These are phyloP conservation scores for Malus hybrid DNA, from an alignment of 331 rosid species.

Conservation along the genomic window DNA sequence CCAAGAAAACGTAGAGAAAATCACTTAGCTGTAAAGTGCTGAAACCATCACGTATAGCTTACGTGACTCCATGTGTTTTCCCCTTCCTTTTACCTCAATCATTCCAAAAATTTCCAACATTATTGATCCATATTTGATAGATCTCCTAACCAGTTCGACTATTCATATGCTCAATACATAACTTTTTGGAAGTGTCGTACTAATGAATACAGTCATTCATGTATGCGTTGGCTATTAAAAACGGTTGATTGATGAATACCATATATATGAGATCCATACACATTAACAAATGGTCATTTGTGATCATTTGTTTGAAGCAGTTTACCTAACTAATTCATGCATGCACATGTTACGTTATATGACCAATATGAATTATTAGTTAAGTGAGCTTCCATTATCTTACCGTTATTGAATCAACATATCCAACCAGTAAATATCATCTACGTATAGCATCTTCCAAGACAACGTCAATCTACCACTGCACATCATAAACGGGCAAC, in stretches of 20 bases:
- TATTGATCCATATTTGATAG: background rate
- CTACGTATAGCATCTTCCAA: too few relatives aligned
- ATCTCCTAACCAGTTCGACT: background rate
- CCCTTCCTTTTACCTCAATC: background rate
- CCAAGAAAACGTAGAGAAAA: background rate
- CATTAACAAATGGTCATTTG: too few relatives aligned
- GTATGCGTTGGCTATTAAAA: background rate
- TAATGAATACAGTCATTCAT: too few relatives aligned
- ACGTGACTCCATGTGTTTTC: background rate
- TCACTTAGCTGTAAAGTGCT: background rate
- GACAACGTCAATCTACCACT: too few relatives aligned
- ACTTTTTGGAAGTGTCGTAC: background rate
- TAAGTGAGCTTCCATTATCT: too few relatives aligned
- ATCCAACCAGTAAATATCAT: too few relatives aligned
- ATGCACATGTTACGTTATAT: too few relatives aligned
- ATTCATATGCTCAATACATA: background rate
- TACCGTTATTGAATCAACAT: too few relatives aligned
- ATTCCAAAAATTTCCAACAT: background rate
- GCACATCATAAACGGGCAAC: too few relatives aligned
- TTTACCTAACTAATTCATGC: background rate
- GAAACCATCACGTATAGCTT: background rate
- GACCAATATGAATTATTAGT: too few relatives aligned
- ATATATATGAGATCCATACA: background rate
- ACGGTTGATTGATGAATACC: too few relatives aligned
- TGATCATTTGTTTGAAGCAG: background rate